A percentile compares a stretch with the other conserved stretches of the same genome.
These are phyloP conservation scores for slime mould (Dictyostelium discoideum) DNA, from an alignment of 78 protist species.

Conservation along the genomic window dicty_2.7 NC_007091.3:1849501-1850000, in stretches of 20 bases:
- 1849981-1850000: background rate
- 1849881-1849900: background rate
- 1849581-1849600: background rate
- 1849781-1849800: constrained; percentile 32
- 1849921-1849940: constrained; percentile 18
- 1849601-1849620: background rate
- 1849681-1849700: too few relatives aligned
- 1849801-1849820: background rate
- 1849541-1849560: constrained; percentile 22
- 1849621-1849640: background rate
- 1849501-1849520: constrained; percentile 12
- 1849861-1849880: background rate
- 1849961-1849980: constrained; percentile 34
- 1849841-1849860: background rate
- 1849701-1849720: background rate
- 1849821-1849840: constrained; percentile 19
- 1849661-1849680: background rate
- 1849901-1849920: background rate
- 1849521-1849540: constrained; percentile 41
- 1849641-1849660: background rate
- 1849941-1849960: constrained; percentile 14
- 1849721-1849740: background rate
- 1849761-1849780: constrained; percentile 8
- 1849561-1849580: constrained; percentile 33
- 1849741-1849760: constrained; percentile 12